These are phyloP conservation scores for Aspergillus hancockii DNA, from an alignment of 495 filamentous ascomycete species.

Conservation along the genomic window DNA sequence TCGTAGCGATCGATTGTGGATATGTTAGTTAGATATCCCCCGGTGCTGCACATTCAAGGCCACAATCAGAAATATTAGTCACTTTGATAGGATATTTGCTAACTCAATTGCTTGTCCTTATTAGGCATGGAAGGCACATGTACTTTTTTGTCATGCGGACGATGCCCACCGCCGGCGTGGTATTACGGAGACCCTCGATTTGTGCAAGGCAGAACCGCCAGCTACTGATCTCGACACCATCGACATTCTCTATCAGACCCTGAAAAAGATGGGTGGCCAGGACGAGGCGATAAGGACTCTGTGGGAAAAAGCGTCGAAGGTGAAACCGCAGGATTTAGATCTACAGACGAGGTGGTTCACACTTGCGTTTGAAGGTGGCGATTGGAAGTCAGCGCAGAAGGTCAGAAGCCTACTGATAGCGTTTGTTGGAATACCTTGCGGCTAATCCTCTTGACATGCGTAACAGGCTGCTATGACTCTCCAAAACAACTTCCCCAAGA, in stretches of 20 bases:
- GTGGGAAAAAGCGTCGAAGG: conserved; percentile 59
- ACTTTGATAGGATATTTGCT: neutral
- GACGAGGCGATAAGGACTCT: conserved; percentile 37
- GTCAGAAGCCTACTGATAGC: conserved; percentile 25
- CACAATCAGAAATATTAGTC: neutral
- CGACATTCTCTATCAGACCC: conserved; percentile 43
- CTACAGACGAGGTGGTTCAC: conserved; percentile 58
- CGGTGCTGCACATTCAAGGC: neutral
- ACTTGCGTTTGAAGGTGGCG: conserved; percentile 43
- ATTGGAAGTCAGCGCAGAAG: conserved; percentile 63
- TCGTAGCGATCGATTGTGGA: neutral
- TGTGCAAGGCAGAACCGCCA: conserved; percentile 50
- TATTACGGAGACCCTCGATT: conserved; percentile 45
- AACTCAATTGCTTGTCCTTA: neutral
- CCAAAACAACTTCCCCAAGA: conserved; percentile 57
- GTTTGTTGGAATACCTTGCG: neutral
- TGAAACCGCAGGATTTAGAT: conserved; percentile 48
- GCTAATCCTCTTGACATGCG: neutral
- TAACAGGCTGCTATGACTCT: conserved; percentile 58
- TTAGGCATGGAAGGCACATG: conserved; percentile 55
- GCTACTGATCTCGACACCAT: conserved; percentile 53
- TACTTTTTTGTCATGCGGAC: conserved; percentile 48
- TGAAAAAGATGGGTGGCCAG: conserved; percentile 36
- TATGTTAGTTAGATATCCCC: conserved; percentile 13
- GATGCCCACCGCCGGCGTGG: conserved; percentile 44